Conservation (phyloP, 768 basidiomycete genomes). For the Nidularia sp. region DNA sequence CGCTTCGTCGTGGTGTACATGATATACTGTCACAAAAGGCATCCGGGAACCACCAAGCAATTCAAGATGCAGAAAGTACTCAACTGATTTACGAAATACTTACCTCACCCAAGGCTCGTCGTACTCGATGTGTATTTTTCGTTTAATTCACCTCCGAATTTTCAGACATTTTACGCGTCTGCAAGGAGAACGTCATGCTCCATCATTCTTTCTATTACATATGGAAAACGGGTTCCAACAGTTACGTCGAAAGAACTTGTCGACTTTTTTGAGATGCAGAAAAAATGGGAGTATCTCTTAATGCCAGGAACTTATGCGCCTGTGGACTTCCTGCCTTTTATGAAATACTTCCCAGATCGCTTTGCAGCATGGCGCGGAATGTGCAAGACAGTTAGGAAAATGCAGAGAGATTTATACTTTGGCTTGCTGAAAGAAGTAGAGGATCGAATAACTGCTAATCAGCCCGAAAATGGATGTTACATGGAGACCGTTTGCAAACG, state of each 20-base stretch:
- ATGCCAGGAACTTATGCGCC: neutral
- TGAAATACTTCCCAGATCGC: neutral
- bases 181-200: neutral
- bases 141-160: neutral
- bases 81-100: neutral
- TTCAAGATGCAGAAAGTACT: neutral
- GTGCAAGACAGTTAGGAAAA: neutral
- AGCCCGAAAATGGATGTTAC: neutral
- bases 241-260: neutral
- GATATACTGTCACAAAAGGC: neutral
- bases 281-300: neutral
- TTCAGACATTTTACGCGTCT: neutral
- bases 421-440: neutral
- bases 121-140: neutral
- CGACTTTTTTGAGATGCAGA: neutral
- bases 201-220: neutral
- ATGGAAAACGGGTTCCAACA: neutral
- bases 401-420: neutral
- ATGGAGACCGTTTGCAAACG: neutral
- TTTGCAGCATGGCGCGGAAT: neutral
- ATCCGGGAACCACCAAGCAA: neutral
- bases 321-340: neutral
- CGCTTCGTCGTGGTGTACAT: no score
- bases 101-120: neutral
- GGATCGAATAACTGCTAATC: neutral